Evolutionary conservation across 495 filamentous ascomycete genomes (phyloP).

Genomic region (Usnea hakonensis): DNA sequence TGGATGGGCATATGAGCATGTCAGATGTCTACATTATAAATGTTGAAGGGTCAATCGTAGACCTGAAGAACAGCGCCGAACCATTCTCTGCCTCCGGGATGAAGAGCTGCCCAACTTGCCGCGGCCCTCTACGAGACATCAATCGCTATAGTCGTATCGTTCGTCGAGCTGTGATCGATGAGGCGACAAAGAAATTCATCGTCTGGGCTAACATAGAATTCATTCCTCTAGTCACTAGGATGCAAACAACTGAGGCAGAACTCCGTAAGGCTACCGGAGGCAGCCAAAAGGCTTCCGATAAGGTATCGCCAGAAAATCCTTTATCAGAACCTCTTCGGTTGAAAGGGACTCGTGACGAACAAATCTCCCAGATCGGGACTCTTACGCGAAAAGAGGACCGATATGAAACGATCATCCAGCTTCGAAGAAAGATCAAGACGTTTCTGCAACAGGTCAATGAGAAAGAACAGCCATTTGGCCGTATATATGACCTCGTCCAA

Average conservation of each 20-base stretch:
- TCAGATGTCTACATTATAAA: slow-evolving; percentile 46
- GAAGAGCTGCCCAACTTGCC: slow-evolving; percentile 57
- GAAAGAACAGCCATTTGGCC: slow-evolving; percentile 55
- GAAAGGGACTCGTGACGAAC: slow-evolving; percentile 10
- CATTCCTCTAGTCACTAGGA: slow-evolving; percentile 39
- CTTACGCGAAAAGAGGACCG: not conserved
- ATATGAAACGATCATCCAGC: slow-evolving; percentile 15
- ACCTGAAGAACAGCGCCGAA: slow-evolving; percentile 30
- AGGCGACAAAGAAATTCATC: slow-evolving; percentile 61
- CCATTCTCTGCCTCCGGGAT: slow-evolving; percentile 46
- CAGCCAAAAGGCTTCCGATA: too few relatives aligned
- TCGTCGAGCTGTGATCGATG: slow-evolving; percentile 55
- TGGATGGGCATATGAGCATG: slow-evolving; percentile 63
- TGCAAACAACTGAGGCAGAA: slow-evolving; percentile 29
- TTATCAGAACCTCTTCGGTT: slow-evolving; percentile 7
- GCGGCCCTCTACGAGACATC: slow-evolving; percentile 53
- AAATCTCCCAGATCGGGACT: too few relatives aligned
- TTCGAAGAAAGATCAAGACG: slow-evolving; percentile 36
- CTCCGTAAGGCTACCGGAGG: slow-evolving; percentile 22
- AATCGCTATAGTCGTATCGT: slow-evolving; percentile 61
- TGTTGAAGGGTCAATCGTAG: slow-evolving; percentile 35
- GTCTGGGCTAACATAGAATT: slow-evolving; percentile 42
- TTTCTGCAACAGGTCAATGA: slow-evolving; percentile 39
- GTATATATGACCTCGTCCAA: slow-evolving; percentile 46
- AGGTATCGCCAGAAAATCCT: not conserved